Evolutionary conservation across 1,284 basidiomycete species (phyloP), one percentile per base, ranked within the genome.

Genomic region (Apiotrichum brassicae): DNA sequence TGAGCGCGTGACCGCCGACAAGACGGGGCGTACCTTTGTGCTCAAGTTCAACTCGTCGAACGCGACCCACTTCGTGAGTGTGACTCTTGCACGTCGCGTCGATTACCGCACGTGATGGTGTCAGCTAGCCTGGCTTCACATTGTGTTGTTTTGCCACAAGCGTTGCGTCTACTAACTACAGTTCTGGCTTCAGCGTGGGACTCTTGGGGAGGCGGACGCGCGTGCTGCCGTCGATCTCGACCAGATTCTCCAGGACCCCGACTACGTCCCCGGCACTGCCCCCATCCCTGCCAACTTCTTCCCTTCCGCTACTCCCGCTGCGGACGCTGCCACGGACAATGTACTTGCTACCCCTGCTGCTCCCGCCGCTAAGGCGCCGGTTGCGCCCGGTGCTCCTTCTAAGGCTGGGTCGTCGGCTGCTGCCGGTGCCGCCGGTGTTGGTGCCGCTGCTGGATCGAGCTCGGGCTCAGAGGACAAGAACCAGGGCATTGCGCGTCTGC

Each of bases 101-200:
- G n/a, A n/a, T n/a, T n/a, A n/a, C n/a, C n/a, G n/a, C n/a, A n/a
- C n/a, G n/a, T n/a, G n/a, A n/a, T n/a, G n/a, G n/a, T n/a, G n/a
- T n/a, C n/a, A n/a, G n/a, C n/a, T n/a, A n/a, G n/a, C n/a, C n/a
- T n/a, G n/a, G n/a, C n/a, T n/a, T n/a, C n/a, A n/a, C n/a, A n/a
- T n/a, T n/a, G n/a, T n/a, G n/a, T n/a, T n/a, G n/a, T n/a, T n/a
- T n/a, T n/a, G n/a, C n/a, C n/a, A n/a, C n/a, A n/a, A n/a, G n/a
- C n/a, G n/a, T n/a, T 18, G 18, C 19, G 11, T 18, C 19, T n/a
- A 40, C 6, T n/a, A 8, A 30, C 18, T 19, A 1, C 48, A 74
- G 72, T 74, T 67, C 64, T 74, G 70, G 70, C 68, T 73, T 50
- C 71, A 73, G 53, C 57, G 66, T 25, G 53, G 59, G 22, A 55